Evolutionary conservation across 2,329 filamentous ascomycete species (phyloP), one percentile per base, ranked within the genome.

Genomic region (Sarocladium strictum): DNA sequence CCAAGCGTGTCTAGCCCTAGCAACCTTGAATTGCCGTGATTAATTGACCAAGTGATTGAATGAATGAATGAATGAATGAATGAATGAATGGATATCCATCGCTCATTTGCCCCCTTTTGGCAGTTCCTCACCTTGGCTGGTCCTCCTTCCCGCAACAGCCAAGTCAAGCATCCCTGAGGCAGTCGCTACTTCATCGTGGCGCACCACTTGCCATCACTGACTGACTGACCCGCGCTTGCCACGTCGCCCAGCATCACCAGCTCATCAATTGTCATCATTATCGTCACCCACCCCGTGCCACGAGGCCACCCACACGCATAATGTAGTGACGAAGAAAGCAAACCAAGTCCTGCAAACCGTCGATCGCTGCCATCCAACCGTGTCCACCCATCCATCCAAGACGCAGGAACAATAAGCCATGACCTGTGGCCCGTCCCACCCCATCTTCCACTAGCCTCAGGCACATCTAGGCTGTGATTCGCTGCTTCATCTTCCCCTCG

Each of bases 381-480:
- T 21, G 21, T 23, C 23, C 47, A 35, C 14, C 43, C 24, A 29
- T 32, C 23, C 24, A 49, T 32, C 43, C 14, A 33, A 4, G 47
- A 51, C 47, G 47, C 47, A 51, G 47, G 47, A 51, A 51, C 47
- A 51, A 35, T 32, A 15, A 21, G 7, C 40, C 40, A 38, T n/a
- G 10, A 19, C 17, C 40, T 11, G 9, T 24, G 7, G 15, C 24
- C 43, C 43, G 12, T 47, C 43, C 21, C 10, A n/a, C n/a, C 19
- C 17, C 9, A 11, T 11, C 17, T 23, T 17, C 38, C 23, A n/a
- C 27, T 51, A 51, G 47, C 24, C 27, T 23, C 47, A 51, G 47
- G 47, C 23, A 51, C 47, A 23, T 9, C 3, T 17, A n/a, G 27
- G 10, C 47, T 33, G n/a, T 51, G 47, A 51, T 51, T 51, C 47